A percentile compares a stretch with the other conserved stretches of the same genome.
These are phyloP conservation scores for Epichloe sibirici DNA, from an alignment of 2,329 filamentous ascomycete genomes.

Conservation along the genomic window DNA sequence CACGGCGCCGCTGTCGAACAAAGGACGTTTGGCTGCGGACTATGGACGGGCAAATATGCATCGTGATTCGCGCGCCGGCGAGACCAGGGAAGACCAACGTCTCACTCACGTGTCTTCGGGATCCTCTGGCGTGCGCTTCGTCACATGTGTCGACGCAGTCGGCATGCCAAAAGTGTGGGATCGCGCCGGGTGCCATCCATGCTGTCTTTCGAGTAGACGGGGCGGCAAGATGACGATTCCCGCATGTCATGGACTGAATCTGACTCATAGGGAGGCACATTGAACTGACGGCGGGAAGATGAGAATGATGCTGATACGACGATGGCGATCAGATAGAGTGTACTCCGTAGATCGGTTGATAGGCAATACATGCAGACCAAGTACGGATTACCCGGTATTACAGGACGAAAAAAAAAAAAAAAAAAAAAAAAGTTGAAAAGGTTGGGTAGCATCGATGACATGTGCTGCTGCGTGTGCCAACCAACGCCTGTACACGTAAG, in stretches of 20 bases:
- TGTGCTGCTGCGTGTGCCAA: too few relatives aligned
- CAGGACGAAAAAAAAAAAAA: too few relatives aligned
- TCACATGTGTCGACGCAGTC: constrained; percentile 38
- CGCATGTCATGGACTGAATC: constrained; percentile 34
- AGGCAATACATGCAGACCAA: too few relatives aligned
- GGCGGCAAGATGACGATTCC: constrained; percentile 34
- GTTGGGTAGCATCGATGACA: too few relatives aligned
- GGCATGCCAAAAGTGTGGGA: constrained; percentile 48
- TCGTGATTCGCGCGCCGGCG: constrained; percentile 20
- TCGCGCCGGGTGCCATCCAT: constrained; percentile 47
- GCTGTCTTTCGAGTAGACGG: constrained; percentile 40
- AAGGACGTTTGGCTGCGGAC: not conserved
- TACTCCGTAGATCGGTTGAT: too few relatives aligned
- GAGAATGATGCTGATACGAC: constrained; percentile 5
- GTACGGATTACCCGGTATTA: too few relatives aligned
- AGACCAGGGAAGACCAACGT: constrained; percentile 13
- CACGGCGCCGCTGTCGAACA: constrained; percentile 28
- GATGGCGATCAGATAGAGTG: too few relatives aligned
- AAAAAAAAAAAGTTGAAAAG: too few relatives aligned
- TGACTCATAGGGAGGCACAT: constrained; percentile 21
- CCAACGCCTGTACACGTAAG: too few relatives aligned
- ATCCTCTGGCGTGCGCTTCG: constrained; percentile 23
- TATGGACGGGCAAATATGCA: constrained; percentile 26
- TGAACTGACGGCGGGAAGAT: constrained; percentile 38
- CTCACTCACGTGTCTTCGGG: constrained; percentile 20